These are phyloP conservation scores for Acacia concinna DNA, from an alignment of 331 rosid species.

Conservation along the genomic window DNA sequence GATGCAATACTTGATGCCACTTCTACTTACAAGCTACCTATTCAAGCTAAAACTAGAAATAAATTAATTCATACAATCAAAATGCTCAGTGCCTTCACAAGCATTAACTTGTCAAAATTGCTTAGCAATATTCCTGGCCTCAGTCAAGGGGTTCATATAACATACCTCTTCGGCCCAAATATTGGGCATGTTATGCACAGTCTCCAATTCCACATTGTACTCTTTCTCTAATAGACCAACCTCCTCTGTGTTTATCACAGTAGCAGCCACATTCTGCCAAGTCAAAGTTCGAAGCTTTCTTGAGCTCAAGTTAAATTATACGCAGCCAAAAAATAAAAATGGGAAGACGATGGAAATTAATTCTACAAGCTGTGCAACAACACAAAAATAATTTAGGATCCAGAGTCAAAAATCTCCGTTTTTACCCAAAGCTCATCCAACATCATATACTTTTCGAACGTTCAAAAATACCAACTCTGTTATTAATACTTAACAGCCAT, in stretches of 20 bases:
- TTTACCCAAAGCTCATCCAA: too few relatives aligned
- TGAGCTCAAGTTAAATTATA: constrained; percentile 19
- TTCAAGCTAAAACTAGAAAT: neutral
- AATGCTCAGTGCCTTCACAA: neutral
- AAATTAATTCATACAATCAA: constrained; percentile 6
- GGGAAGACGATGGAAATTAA: constrained; percentile 6
- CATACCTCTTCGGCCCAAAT: constrained; percentile 68
- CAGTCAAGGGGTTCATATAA: constrained; percentile 39
- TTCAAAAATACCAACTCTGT: too few relatives aligned
- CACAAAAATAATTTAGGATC: neutral
- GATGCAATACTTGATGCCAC: neutral
- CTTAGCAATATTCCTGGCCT: constrained; percentile 58
- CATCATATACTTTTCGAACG: too few relatives aligned
- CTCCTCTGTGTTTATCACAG: constrained; percentile 54
- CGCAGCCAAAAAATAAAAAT: constrained; percentile 14
- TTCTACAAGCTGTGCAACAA: neutral
- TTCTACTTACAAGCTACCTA: constrained; percentile 6
- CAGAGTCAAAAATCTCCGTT: too few relatives aligned
- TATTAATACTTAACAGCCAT: too few relatives aligned
- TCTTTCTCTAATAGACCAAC: constrained; percentile 43
- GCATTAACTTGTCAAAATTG: constrained; percentile 40
- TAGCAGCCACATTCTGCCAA: constrained; percentile 64
- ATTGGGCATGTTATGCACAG: constrained; percentile 40
- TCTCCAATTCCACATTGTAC: constrained; percentile 42
- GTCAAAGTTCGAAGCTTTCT: constrained; percentile 23